Base-by-base conservation (phyloP, 331 rosid genomes). In the Rhamnella rubrinervis region DNA sequence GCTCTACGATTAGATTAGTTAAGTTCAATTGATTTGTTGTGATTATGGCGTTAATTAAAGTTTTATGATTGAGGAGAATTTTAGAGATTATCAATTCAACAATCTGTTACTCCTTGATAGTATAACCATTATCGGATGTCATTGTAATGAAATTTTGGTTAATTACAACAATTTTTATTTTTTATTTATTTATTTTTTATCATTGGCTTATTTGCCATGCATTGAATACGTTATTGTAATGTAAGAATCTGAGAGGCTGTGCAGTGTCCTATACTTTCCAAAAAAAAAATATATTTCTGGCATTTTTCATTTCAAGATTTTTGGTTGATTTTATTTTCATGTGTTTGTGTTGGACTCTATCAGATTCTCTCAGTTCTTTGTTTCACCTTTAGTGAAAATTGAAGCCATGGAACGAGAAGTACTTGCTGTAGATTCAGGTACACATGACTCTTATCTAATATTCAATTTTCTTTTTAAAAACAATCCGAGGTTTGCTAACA, bases 401-500 rank as follows among this genome's bases (percentile, higher is more conserved):
- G 97, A 93, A 71, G 98, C 97, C 61, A 91, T 91, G 97, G 98
- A 91, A 67, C 84, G 98, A 77, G 98, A 93, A 81, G 88, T 93
- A 59, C 98, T 84, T 57, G 97, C 98, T 40, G 89, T 93, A 75
- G 97, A 93, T 87, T 93, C 98, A 80, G 98, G 98, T 93, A 60
- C 76, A 47, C 71, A 53, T 52, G 28, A 70, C 55, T 83, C 62
- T 64, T 51, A 66, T 67, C 73, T 61, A 4, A 55, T 25, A 46
- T 31, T 76, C 65, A 35, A 1, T 65, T 62, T 76, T 74, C 65
- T 64, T 51, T 60, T 39, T 62, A 9, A 20, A 25, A 20, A 25
- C 77, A 58, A 56, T 65, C 59, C 55, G 57, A 59, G 67, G 25
- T 69, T 51, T 81, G 15, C 76, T 61, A 64, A 18, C 37, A 46